Evolutionary conservation across 2,329 filamentous ascomycete species (phyloP).

Genomic region (Colletotrichum sp.): DNA sequence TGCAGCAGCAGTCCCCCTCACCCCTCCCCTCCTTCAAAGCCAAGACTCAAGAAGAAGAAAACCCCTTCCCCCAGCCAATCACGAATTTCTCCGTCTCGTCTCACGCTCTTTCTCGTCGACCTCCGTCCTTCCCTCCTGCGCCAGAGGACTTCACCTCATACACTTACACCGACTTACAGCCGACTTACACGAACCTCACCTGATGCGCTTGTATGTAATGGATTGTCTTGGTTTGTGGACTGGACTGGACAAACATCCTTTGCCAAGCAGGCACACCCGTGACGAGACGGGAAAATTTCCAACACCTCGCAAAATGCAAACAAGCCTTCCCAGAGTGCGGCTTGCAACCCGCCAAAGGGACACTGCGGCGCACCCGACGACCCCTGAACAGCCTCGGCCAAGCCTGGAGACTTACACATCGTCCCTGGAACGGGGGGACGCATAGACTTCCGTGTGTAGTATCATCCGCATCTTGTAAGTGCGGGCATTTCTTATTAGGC

Average conservation of each 20-base stretch:
- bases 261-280: background rate
- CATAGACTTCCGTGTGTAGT: background rate
- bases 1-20: background rate
- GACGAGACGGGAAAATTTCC: background rate
- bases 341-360: background rate
- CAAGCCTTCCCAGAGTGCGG: background rate
- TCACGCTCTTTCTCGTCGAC: background rate
- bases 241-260: background rate
- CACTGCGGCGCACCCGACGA: background rate
- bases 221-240: background rate
- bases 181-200: slow-evolving; percentile 2
- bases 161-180: background rate
- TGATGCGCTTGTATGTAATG: background rate
- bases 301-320: background rate
- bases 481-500: background rate
- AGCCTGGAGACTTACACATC: background rate
- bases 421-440: background rate
- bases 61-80: background rate
- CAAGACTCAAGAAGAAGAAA: background rate
- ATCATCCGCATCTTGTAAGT: background rate
- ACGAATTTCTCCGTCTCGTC: slow-evolving; percentile 21
- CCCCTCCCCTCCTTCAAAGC: background rate
- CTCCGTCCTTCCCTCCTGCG: background rate
- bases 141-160: background rate
- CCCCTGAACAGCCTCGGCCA: background rate